Conservation (phyloP, 345 rosid species). For the Gossypium rotundifolium region DNA sequence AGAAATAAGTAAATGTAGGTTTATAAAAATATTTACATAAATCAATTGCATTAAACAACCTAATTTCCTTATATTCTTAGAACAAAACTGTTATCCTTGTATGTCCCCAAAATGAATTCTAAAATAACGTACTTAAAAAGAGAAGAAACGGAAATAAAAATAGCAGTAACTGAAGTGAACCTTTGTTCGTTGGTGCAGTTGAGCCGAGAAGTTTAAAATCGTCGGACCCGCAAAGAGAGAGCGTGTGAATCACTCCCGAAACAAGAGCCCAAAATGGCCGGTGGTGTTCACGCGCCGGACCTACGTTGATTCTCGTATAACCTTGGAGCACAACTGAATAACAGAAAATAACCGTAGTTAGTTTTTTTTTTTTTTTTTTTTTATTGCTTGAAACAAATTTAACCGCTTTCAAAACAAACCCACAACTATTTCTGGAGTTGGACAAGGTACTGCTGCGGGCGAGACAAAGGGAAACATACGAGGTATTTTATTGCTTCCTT, state of each 20-base stretch:
- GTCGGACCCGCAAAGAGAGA: background rate
- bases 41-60: background rate
- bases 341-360: constrained; percentile 28
- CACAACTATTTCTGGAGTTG: background rate
- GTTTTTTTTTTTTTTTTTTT: constrained; percentile 29
- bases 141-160: too few species aligned
- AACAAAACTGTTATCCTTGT: background rate
- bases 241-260: background rate
- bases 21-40: too few species aligned
- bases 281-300: constrained; percentile 11
- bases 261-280: background rate
- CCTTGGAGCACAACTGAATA: background rate
- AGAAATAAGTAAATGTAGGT: too few species aligned
- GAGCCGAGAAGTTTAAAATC: background rate
- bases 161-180: background rate
- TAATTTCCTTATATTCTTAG: background rate
- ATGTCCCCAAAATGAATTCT: too few species aligned
- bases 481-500: too few species aligned
- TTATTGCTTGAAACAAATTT: constrained; percentile 19
- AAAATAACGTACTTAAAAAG: too few species aligned
- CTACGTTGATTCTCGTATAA: background rate
- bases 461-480: too few species aligned
- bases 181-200: background rate
- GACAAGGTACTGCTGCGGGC: too few species aligned
- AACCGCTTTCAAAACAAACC: constrained; percentile 37